Percentiles rank a stretch among this genome's conserved stretches.
These are phyloP conservation scores for Micractinium conductrix DNA, from an alignment of 139 green algal species.

Conservation along the genomic window DNA sequence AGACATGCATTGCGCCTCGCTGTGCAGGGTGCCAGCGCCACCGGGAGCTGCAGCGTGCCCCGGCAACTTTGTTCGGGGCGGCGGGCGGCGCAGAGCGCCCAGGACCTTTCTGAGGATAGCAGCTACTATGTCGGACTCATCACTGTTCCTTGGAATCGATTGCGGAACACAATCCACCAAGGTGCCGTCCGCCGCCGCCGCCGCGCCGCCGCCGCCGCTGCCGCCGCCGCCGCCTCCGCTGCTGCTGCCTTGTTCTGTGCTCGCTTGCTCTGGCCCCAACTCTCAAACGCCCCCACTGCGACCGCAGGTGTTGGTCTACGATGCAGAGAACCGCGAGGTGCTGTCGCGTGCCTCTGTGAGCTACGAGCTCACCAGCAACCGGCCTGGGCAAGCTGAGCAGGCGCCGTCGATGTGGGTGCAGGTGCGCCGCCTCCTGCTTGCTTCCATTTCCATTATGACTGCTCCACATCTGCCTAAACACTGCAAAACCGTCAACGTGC, in stretches of 20 bases:
- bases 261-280: no score
- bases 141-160: not conserved
- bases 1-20: no score
- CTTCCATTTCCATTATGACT: no score
- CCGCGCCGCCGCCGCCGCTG: not conserved
- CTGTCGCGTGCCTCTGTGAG: constrained; percentile 52
- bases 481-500: no score
- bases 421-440: no score
- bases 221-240: not conserved
- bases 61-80: no score
- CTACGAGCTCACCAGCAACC: constrained; percentile 60
- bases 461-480: no score
- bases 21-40: no score
- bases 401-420: constrained; percentile 76
- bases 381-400: constrained; percentile 79
- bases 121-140: not conserved
- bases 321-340: constrained; percentile 45
- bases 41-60: no score
- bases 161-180: not conserved
- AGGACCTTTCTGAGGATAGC: no score
- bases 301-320: constrained; percentile 63
- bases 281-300: no score
- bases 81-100: no score
- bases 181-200: not conserved
- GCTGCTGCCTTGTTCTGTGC: not conserved